Evolutionary conservation across 495 filamentous ascomycete species (phyloP), one percentile per base, ranked within the genome.

Genomic region (Gamarada debralockiae): DNA sequence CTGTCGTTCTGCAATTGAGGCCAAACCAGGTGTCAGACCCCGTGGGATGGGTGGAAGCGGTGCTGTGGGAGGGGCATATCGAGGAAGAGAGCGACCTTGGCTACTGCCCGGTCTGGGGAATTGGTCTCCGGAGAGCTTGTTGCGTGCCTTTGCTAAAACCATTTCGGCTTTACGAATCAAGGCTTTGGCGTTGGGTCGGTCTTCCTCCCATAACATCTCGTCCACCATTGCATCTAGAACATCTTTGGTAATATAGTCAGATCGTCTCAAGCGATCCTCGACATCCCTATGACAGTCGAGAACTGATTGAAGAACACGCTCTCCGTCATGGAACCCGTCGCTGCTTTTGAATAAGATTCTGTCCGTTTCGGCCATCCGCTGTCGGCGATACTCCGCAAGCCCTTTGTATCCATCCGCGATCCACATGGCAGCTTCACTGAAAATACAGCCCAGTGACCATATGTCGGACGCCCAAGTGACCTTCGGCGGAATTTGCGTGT

Each of bases 281-380:
- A 51, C 3, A 65, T 27, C 34, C 17, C 25, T 23, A 43, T 71
- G 70, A 12, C 50, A 46, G 3, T 61, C 9, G 7, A 45, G 21
- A 14, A 73, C 65, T 6, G 61, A 14, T 2, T 60, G 25, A 8
- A 75, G 56, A 2, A 66, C 57, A 0, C 56, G 24, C 13, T 61
- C 48, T 27, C 68, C 66, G 52, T 73, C 52, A 50, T 77, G 73
- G 49, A 77, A 77, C 41, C 66, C 69, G 17, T 66, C 67, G n/a
- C 60, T 56, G 17, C 63, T 52, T 24, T 52, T 53, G 1, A 44
- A 41, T 9, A 20, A 22, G 13, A 50, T 37, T 10, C 40, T 31
- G 14, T 50, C 38, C 14, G 65, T 64, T 36, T 64, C 63, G 1
- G 14, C 42, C 44, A 14, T 45, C 1, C 74, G 72, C 5, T 47